Conservation (phyloP, 179 eudicot genomes). For the Beta macrorhiza region DNA sequence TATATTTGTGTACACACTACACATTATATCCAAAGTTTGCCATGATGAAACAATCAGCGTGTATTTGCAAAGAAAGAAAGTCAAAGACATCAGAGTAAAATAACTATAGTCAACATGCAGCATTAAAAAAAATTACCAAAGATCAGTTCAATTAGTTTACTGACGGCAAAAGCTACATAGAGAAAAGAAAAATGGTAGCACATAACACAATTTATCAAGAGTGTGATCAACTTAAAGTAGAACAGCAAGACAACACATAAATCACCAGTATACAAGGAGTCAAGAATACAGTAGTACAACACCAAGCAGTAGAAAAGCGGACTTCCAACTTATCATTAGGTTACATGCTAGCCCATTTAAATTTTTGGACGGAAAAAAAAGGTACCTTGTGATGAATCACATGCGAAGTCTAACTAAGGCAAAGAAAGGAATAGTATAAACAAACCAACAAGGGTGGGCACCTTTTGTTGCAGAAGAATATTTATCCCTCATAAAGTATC, state of each 20-base stretch:
- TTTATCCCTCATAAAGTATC: background rate
- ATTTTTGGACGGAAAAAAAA: background rate
- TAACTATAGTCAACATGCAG: background rate
- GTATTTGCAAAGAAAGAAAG: background rate
- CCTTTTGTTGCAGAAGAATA: no score
- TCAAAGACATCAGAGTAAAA: background rate
- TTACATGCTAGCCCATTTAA: background rate
- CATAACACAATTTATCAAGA: no score
- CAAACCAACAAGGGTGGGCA: background rate
- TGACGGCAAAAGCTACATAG: background rate
- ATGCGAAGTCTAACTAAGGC: background rate
- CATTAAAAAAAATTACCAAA: background rate
- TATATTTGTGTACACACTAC: no score
- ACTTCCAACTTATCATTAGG: background rate
- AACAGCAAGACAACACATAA: background rate
- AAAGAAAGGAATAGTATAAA: background rate
- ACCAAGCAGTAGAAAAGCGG: background rate
- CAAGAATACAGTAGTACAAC: no score
- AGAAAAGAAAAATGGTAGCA: background rate
- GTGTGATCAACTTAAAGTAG: background rate
- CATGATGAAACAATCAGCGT: background rate
- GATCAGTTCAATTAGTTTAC: background rate
- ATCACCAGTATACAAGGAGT: background rate
- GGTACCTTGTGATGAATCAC: background rate
- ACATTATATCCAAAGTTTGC: background rate